Base-by-base conservation (phyloP, 2,329 filamentous ascomycete species). In the Colletotrichum agaves region DNA sequence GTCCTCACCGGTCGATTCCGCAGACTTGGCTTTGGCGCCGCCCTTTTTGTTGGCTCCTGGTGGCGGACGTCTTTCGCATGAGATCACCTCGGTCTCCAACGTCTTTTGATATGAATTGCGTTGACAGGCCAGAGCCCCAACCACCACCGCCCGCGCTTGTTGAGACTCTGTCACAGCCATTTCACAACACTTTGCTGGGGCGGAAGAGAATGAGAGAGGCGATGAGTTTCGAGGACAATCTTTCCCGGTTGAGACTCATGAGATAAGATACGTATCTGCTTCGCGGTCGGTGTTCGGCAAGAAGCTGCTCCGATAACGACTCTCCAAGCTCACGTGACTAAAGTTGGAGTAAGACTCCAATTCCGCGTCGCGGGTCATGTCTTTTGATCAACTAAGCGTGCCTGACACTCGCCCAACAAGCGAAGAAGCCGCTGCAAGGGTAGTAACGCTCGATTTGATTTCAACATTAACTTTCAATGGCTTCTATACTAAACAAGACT, bases 71-170 rank as follows among this genome's bases (percentile, higher is more conserved):
- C 75, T 75, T 15, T 72, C 72, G 19, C 75, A 77, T 0, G 75
- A 76, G 4, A 77, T 37, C 0, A 77, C 75, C 17, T 74, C 69
- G 0, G 74, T 69, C 0, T 76, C 75, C 1, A 77, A 64, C 0
- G 58, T 71, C 6, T 61, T 70, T 2, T 72, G 71, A 8, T 76
- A 77, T 0, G 75, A 76, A 17, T 76, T 55, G 0, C 59, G 61
- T 44, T 77, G 75, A 3, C 75, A 77, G 2, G 72, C 71, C 7
- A 77, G 56, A 0, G 73, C 75, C 2, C 75, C 75, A 4, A 77
- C 75, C 5, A 69, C 66, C 4, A 77, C 75, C 5, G 66, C 66
- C 4, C 58, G 58, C 1, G 52, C 46, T 33, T 61, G 23, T 19
- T 52, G 46, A 8, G 64, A 27, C n/a, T 67, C 64, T 12, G 64